These are phyloP conservation scores for Rhazya stricta DNA, from an alignment of 257 asterid species.

Conservation along the genomic window DNA sequence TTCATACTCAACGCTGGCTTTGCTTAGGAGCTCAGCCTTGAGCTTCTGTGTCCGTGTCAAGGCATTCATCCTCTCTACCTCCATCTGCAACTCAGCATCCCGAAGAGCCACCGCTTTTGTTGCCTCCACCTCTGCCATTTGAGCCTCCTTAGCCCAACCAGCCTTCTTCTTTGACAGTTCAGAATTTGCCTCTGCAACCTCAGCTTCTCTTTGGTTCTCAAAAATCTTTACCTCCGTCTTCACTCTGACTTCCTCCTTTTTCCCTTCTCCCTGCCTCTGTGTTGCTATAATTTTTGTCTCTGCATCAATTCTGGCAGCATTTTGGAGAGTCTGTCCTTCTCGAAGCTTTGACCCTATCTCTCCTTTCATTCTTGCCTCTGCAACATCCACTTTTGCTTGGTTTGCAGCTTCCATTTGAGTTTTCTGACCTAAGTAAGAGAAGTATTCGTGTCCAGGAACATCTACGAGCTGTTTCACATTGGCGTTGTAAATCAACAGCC, in stretches of 20 bases:
- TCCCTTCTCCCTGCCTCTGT: conserved; percentile 53
- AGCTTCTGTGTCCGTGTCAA: conserved; percentile 50
- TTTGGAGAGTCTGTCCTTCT: conserved; percentile 49
- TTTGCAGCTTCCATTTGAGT: conserved; percentile 70
- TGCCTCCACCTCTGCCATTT: conserved; percentile 60
- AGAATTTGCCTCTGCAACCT: conserved; percentile 57
- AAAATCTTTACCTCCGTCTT: conserved; percentile 45
- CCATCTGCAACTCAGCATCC: conserved; percentile 56
- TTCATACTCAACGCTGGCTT: conserved; percentile 61
- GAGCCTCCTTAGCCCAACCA: conserved; percentile 51
- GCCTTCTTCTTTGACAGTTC: conserved; percentile 59
- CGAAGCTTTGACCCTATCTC: conserved; percentile 49
- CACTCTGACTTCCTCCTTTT: conserved; percentile 48
- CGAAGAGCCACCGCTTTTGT: conserved; percentile 52
- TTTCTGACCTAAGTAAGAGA: conserved; percentile 63
- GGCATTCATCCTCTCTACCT: conserved; percentile 58
- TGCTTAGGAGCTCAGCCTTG: conserved; percentile 47
- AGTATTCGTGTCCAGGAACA: conserved; percentile 62
- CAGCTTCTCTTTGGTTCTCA: conserved; percentile 53
- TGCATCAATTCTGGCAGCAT: conserved; percentile 58
- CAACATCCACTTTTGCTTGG: conserved; percentile 53
- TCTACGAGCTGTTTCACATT: conserved; percentile 70
- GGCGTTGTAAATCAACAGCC: conserved; percentile 57
- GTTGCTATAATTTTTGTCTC: conserved; percentile 56
- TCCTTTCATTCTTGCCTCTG: conserved; percentile 70